phyloP scores from a whole-genome alignment of 2,329 filamentous ascomycete genomes.

The Colletotrichum coccodes region DNA sequence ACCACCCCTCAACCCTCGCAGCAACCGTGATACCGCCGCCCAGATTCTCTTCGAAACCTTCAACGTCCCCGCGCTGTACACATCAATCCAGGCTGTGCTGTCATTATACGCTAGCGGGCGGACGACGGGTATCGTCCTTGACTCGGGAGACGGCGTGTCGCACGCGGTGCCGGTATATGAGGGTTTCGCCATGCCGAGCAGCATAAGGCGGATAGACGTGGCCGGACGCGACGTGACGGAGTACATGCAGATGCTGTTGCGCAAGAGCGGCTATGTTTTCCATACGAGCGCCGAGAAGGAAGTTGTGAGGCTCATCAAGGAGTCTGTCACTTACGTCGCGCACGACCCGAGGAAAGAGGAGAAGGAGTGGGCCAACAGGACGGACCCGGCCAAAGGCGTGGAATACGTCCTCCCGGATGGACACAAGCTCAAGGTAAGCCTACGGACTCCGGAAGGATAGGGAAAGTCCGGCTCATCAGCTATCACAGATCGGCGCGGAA shows the following conservation, averaged over 20 bases:
- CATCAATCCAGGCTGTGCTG: constrained; percentile 95
- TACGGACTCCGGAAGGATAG: no score
- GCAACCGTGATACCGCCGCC: constrained; percentile 94
- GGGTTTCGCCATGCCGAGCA: constrained; percentile 95
- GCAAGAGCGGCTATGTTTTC: constrained; percentile 94
- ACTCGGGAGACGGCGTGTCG: constrained; percentile 95
- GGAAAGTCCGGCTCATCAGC: neutral
- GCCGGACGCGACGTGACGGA: constrained; percentile 97
- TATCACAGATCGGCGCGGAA: constrained; percentile 81
- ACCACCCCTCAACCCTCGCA: constrained; percentile 92
- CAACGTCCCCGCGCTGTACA: constrained; percentile 96
- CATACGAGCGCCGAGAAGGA: constrained; percentile 99
- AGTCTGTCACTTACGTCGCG: constrained; percentile 92
- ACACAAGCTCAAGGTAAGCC: constrained; percentile 83
- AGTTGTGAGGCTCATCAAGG: constrained; percentile 97
- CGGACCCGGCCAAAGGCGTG: constrained; percentile 78
- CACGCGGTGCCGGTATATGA: constrained; percentile 98
- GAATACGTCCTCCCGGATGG: constrained; percentile 95
- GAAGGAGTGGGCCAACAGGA: constrained; percentile 89
- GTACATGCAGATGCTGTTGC: constrained; percentile 87
- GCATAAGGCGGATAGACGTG: constrained; percentile 94
- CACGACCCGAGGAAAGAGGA: constrained; percentile 92
- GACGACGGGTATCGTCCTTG: constrained; percentile 94
- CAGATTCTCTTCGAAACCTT: constrained; percentile 99
- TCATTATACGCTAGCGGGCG: constrained; percentile 96